phyloP scores from a whole-genome alignment of 2,329 filamentous ascomycete genomes.

The Elsinoe batatas region DNA sequence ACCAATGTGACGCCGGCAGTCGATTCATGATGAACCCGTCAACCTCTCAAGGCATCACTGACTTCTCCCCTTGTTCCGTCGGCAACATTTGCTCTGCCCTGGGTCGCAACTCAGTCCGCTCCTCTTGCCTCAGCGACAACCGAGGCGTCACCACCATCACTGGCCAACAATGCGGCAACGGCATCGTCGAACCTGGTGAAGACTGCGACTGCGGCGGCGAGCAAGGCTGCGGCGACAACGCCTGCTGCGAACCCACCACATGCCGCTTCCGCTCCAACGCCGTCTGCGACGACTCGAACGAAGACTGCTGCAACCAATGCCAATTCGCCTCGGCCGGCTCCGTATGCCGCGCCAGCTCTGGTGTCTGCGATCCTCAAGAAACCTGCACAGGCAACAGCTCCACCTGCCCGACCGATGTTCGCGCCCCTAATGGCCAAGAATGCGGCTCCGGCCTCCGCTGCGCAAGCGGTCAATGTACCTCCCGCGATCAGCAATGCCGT shows the following conservation, averaged over 20 bases:
- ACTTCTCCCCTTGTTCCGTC: constrained; percentile 80
- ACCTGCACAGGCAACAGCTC: constrained; percentile 64
- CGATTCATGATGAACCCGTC: constrained; percentile 94
- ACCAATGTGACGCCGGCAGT: constrained; percentile 63
- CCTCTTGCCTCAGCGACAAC: constrained; percentile 74
- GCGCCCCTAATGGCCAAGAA: constrained; percentile 55
- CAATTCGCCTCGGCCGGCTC: constrained; percentile 56
- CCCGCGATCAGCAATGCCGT: constrained; percentile 79
- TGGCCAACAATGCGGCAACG: constrained; percentile 84
- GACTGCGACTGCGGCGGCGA: constrained; percentile 90
- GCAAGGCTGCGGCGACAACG: constrained; percentile 59
- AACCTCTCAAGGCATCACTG: constrained; percentile 59
- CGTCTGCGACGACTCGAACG: constrained; percentile 75
- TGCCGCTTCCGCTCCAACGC: constrained; percentile 72
- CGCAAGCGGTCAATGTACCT: constrained; percentile 90
- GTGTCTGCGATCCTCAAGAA: constrained; percentile 77
- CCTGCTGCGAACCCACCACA: constrained; percentile 74
- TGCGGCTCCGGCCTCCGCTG: constrained; percentile 69
- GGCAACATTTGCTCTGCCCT: constrained; percentile 91
- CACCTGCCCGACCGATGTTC: constrained; percentile 63
- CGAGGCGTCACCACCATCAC: constrained; percentile 70
- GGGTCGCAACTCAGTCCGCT: constrained; percentile 64
- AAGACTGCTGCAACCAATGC: constrained; percentile 70
- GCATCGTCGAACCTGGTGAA: constrained; percentile 88
- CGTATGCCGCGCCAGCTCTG: constrained; percentile 71